Conservation (phyloP, 331 rosid genomes). For the Acacia concinna region DNA sequence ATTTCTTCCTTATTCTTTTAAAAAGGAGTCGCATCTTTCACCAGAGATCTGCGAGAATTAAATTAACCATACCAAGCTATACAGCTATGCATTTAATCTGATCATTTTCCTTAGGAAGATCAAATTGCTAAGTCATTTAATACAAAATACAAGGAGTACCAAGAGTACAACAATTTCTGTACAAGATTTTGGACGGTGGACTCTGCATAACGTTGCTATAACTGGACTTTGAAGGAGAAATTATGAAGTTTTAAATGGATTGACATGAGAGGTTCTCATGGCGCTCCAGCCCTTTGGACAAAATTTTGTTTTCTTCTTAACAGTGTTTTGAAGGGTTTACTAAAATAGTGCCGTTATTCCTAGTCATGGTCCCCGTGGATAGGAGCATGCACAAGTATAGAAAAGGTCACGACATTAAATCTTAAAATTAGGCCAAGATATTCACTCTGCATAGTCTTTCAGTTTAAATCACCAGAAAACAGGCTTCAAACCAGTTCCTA, state of each 20-base stretch:
- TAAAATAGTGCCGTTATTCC: constrained; percentile 2
- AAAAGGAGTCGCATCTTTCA: no score
- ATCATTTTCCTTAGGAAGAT: neutral
- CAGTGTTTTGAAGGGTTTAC: neutral
- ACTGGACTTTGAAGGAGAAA: no score
- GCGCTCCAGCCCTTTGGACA: neutral
- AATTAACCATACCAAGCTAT: neutral
- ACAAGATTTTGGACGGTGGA: no score
- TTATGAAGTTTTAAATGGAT: no score
- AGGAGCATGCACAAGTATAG: constrained; percentile 18
- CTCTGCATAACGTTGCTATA: no score
- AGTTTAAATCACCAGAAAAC: neutral
- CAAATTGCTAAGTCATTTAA: neutral
- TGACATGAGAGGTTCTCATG: neutral
- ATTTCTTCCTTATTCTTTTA: neutral
- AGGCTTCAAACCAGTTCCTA: neutral
- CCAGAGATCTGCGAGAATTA: neutral
- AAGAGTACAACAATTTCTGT: neutral
- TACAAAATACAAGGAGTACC: neutral
- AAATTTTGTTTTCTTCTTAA: neutral
- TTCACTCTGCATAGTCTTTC: neutral
- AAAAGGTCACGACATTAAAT: neutral
- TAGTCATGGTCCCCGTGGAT: neutral
- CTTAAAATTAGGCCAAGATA: constrained; percentile 9
- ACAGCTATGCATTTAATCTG: neutral